Evolutionary conservation across 768 basidiomycete genomes (phyloP).

Genomic region (Tricholoma hemisulphureum): DNA sequence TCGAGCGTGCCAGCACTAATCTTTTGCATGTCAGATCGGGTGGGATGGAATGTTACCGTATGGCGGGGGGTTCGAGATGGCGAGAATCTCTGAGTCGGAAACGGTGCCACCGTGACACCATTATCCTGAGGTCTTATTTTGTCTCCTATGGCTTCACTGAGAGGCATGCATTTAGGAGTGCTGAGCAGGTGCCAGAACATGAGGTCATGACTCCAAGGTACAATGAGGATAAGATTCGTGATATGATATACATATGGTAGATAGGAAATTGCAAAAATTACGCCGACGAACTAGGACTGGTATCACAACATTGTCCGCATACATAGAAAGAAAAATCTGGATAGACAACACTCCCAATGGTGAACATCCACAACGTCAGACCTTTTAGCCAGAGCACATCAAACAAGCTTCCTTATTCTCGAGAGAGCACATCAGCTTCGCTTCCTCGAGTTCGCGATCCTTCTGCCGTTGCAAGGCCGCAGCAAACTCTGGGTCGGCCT

Average conservation of each 20-base stretch:
- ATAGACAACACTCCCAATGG: too few species aligned
- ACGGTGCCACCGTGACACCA: too few species aligned
- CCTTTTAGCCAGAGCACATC: slow-evolving; percentile 79
- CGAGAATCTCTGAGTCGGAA: too few species aligned
- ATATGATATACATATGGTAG: neutral
- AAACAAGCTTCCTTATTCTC: slow-evolving; percentile 94
- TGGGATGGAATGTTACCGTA: too few species aligned
- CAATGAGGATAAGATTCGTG: neutral
- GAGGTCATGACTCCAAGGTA: too few species aligned
- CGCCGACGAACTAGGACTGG: neutral
- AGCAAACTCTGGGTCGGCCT: slow-evolving; percentile 69
- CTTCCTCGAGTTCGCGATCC: slow-evolving; percentile 77
- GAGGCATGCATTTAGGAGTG: too few species aligned
- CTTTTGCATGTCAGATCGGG: too few species aligned
- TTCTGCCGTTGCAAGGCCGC: slow-evolving; percentile 71
- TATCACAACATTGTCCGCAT: neutral
- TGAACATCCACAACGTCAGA: neutral
- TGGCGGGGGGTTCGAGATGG: too few species aligned
- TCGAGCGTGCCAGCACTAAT: too few species aligned
- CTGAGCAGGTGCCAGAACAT: too few species aligned
- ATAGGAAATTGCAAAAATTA: neutral
- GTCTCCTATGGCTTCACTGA: too few species aligned
- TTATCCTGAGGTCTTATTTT: too few species aligned
- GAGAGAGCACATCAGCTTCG: slow-evolving; percentile 76
- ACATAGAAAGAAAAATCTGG: neutral